Conservation (phyloP, 805 yeast species). For the Yarrowia sp. region DNA sequence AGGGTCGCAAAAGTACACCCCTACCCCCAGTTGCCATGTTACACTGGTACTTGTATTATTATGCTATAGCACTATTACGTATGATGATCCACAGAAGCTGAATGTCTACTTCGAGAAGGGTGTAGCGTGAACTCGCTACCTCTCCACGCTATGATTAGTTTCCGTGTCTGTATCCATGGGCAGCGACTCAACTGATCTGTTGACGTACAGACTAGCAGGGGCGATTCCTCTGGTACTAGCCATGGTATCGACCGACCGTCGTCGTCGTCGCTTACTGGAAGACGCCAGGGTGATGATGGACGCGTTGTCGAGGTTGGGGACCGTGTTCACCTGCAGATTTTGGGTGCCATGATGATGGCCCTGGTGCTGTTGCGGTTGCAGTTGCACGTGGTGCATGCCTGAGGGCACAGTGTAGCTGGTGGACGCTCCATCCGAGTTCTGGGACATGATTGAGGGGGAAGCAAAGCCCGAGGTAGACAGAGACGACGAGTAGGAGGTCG, state of each 20-base stretch:
- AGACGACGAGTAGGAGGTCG: constrained; percentile 19
- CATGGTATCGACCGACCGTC: constrained; percentile 51
- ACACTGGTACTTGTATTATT: not conserved
- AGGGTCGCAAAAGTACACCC: too few species aligned
- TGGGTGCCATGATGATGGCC: constrained; percentile 17
- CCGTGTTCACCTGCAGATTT: constrained; percentile 29
- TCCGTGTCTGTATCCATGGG: constrained; percentile 39
- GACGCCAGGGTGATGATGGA: constrained; percentile 51
- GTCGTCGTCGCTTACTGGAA: constrained; percentile 49
- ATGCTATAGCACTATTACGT: not conserved
- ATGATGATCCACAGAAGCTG: not conserved
- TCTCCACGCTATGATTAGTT: constrained; percentile 30
- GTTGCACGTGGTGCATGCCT: constrained; percentile 33
- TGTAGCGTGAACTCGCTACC: not conserved
- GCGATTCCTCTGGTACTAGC: constrained; percentile 51
- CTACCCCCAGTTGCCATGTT: too few species aligned
- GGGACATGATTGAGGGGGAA: constrained; percentile 25
- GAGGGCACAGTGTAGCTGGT: constrained; percentile 40
- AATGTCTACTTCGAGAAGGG: not conserved
- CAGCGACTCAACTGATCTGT: constrained; percentile 41
- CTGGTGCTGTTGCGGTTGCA: constrained; percentile 41
- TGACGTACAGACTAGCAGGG: constrained; percentile 47
- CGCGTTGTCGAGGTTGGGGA: constrained; percentile 47
- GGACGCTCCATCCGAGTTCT: constrained; percentile 41
- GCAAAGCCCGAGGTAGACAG: constrained; percentile 25